phyloP scores from a whole-genome alignment of 768 basidiomycete species.

The Tricholoma sp. region DNA sequence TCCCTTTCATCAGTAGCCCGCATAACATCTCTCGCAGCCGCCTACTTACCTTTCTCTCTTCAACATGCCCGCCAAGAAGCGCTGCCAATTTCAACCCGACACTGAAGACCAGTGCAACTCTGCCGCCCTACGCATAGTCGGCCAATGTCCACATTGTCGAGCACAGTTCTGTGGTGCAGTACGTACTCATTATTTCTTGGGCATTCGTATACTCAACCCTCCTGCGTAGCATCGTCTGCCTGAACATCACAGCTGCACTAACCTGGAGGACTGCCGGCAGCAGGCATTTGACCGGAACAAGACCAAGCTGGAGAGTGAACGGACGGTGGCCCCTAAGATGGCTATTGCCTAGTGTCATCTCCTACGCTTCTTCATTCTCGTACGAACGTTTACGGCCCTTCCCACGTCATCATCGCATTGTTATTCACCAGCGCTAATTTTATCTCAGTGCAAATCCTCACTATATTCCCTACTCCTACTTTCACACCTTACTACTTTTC shows the following conservation, averaged over 20 bases:
- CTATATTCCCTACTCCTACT: background rate
- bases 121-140: conserved; percentile 78
- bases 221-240: conserved; percentile 73
- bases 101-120: conserved; percentile 61
- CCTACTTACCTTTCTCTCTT: background rate
- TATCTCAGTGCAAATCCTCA: background rate
- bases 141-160: conserved; percentile 78
- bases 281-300: conserved; percentile 89
- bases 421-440: background rate
- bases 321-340: conserved; percentile 84
- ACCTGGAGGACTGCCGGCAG: conserved; percentile 79
- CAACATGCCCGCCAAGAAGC: conserved; percentile 79
- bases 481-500: background rate
- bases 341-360: conserved; percentile 53
- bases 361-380: background rate
- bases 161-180: conserved; percentile 74
- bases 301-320: conserved; percentile 80
- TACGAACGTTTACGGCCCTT: conserved; percentile 1
- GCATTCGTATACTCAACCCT: conserved; percentile 12
- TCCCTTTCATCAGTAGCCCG: background rate
- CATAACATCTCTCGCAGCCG: background rate
- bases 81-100: conserved; percentile 64
- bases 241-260: conserved; percentile 81
- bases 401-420: conserved; percentile 8
- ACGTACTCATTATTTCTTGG: conserved; percentile 26